Conservation (phyloP, 805 yeast genomes). For the Candida sonorensis region DNA sequence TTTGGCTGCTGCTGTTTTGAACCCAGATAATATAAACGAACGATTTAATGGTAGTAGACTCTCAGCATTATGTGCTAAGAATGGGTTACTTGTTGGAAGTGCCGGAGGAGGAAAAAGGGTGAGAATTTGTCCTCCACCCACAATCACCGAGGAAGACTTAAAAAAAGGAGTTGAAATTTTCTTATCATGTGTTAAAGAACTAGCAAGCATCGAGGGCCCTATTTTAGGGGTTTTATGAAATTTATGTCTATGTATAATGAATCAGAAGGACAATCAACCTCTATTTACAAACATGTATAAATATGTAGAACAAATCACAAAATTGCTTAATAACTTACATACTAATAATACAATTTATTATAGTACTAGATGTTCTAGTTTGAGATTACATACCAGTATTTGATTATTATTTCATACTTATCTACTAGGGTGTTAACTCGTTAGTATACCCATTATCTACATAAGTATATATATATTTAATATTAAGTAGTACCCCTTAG, state of each 20-base stretch:
- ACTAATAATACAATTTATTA: too few species aligned
- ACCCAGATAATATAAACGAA: conserved; percentile 6
- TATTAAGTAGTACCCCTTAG: too few species aligned
- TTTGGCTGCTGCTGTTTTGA: conserved; percentile 17
- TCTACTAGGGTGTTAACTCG: too few species aligned
- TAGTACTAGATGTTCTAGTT: too few species aligned
- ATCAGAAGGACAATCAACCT: too few species aligned
- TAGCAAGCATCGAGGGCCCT: conserved; percentile 7
- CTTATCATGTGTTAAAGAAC: conserved; percentile 12
- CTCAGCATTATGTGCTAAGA: conserved; percentile 16
- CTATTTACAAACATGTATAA: too few species aligned
- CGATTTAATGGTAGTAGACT: conserved; percentile 14
- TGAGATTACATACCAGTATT: too few species aligned
- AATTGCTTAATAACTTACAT: too few species aligned
- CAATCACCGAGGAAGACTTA: conserved; percentile 15
- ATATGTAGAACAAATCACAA: neutral
- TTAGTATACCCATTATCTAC: too few species aligned
- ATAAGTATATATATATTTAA: too few species aligned
- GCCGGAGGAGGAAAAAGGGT: conserved; percentile 19
- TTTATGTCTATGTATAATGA: neutral
- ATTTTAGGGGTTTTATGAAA: conserved; percentile 4
- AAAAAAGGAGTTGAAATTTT: conserved; percentile 18
- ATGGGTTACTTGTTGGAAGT: conserved; percentile 17
- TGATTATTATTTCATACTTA: too few species aligned
- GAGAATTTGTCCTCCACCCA: conserved; percentile 23